phyloP scores from a whole-genome alignment of 2,329 filamentous ascomycete species.

The Hirsutella thompsonii region DNA sequence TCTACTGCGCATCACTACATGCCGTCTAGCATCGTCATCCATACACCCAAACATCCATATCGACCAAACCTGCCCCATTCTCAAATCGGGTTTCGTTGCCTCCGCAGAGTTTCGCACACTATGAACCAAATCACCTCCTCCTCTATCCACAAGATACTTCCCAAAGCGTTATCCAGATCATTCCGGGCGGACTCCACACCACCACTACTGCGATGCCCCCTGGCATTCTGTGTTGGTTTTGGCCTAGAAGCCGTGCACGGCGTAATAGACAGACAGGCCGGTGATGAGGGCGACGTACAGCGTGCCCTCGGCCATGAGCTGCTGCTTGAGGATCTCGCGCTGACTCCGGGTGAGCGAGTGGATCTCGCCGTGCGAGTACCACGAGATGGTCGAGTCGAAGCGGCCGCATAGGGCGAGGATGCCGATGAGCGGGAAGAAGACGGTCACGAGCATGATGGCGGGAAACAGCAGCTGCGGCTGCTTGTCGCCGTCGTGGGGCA shows the following conservation, averaged over 20 bases:
- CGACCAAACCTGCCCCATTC: no score
- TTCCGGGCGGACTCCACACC: not conserved
- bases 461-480: slow-evolving; percentile 24
- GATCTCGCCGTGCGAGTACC: slow-evolving; percentile 34
- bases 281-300: slow-evolving; percentile 19
- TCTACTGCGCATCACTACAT: no score
- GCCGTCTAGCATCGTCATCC: no score
- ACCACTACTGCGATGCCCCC: not conserved
- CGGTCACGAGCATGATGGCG: slow-evolving; percentile 22
- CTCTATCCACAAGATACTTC: no score
- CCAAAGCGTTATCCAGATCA: not conserved
- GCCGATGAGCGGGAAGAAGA: slow-evolving; percentile 33
- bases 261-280: slow-evolving; percentile 17
- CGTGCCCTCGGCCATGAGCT: slow-evolving; percentile 23
- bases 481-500: slow-evolving; percentile 13
- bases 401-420: slow-evolving; percentile 29
- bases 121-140: no score
- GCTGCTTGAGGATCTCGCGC: slow-evolving; percentile 16
- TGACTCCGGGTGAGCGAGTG: slow-evolving; percentile 21
- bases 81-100: no score
- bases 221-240: not conserved
- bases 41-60: no score
- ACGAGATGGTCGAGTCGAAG: slow-evolving; percentile 32
- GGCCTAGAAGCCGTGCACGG: slow-evolving; percentile 7
- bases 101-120: no score